phyloP scores from a whole-genome alignment of 495 filamentous ascomycete species.

The Aspergillus sparsus region DNA sequence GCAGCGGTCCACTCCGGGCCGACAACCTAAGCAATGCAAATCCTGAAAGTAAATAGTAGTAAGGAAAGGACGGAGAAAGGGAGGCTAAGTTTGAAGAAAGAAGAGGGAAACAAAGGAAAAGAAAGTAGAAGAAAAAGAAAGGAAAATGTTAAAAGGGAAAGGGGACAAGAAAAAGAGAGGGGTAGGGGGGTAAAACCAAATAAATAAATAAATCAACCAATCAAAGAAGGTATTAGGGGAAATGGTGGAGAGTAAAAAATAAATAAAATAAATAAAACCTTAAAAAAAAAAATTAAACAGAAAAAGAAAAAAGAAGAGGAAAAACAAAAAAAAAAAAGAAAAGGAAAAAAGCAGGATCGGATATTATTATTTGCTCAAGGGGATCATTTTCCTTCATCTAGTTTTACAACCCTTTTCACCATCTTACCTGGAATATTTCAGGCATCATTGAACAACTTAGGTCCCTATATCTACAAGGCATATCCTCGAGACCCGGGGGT shows the following conservation, averaged over 20 bases:
- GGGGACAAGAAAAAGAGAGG: too few species aligned
- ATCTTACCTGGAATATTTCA: background rate
- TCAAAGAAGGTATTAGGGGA: background rate
- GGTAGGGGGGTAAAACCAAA: too few species aligned
- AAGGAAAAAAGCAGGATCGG: background rate
- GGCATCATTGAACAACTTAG: background rate
- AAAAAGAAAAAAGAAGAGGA: background rate
- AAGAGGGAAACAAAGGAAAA: background rate
- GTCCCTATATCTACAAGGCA: background rate
- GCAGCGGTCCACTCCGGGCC: conserved; percentile 34
- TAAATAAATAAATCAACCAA: too few species aligned
- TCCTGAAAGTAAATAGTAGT: conserved; percentile 11
- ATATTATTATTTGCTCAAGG: background rate
- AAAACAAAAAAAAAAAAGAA: background rate
- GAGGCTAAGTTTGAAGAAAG: background rate
- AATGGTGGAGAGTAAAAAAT: background rate
- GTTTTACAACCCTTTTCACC: background rate
- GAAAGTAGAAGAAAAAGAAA: background rate
- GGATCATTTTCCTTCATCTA: background rate
- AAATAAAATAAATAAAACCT: background rate
- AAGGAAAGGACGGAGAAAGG: background rate
- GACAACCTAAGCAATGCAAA: conserved; percentile 33
- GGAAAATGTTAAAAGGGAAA: background rate
- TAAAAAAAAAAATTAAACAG: too few species aligned
- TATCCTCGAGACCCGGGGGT: background rate